Conservation (phyloP, 495 filamentous ascomycete species). For the Amorphotheca resinae region DNA sequence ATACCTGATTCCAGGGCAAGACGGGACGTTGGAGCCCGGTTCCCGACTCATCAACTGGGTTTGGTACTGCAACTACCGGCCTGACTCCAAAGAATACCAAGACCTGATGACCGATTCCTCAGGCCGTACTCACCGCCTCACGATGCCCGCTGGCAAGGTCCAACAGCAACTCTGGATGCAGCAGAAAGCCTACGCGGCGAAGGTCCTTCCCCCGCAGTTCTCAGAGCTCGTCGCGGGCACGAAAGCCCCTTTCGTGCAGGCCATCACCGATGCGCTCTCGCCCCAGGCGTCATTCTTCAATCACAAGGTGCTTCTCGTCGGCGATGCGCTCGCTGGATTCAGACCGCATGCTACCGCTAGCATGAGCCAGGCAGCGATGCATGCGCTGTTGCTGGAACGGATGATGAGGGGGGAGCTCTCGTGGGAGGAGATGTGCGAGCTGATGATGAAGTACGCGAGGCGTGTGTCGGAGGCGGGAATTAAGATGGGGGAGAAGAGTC, state of each 20-base stretch:
- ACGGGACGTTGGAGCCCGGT: constrained; percentile 34
- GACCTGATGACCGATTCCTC: constrained; percentile 40
- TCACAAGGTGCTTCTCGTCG: constrained; percentile 40
- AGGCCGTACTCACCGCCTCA: constrained; percentile 32
- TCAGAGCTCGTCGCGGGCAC: constrained; percentile 38
- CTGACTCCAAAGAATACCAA: constrained; percentile 30
- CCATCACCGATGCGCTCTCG: constrained; percentile 39
- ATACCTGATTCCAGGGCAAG: constrained; percentile 40
- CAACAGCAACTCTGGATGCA: constrained; percentile 29
- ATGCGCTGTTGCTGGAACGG: constrained; percentile 33
- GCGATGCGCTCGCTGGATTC: constrained; percentile 44
- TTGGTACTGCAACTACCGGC: constrained; percentile 43
- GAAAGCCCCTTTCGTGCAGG: constrained; percentile 39
- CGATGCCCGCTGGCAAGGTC: constrained; percentile 37
- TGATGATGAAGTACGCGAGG: not conserved
- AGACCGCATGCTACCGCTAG: constrained; percentile 42
- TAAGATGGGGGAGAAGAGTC: not conserved
- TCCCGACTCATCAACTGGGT: constrained; percentile 43
- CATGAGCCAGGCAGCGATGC: constrained; percentile 37
- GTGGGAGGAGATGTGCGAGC: not conserved
- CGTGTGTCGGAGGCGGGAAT: not conserved
- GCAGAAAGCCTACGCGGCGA: constrained; percentile 29
- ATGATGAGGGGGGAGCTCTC: constrained; percentile 29
- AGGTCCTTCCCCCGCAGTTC: constrained; percentile 37
- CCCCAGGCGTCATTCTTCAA: constrained; percentile 31